Base-by-base conservation (phyloP, 441 rosid genomes). In the Arabidopsis lyrata region DNA sequence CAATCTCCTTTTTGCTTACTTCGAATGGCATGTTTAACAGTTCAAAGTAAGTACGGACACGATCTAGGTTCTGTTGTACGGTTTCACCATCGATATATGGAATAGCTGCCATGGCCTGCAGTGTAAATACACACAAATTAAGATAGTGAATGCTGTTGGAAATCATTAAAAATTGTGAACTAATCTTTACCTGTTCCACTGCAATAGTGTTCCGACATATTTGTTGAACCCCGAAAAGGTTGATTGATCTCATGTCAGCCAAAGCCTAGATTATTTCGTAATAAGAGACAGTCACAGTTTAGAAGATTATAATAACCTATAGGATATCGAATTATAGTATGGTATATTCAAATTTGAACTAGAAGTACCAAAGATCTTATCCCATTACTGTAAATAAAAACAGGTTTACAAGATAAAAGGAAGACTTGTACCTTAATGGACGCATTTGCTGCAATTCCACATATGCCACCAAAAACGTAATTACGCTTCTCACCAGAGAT, bases 161-260 rank as follows among this genome's bases (percentile, higher is more conserved):
- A 24, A 31, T 8, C 6, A 5, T 32, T 70, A 0, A 44, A 44
- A 29, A 38, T 24, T 53, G 38, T 22, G 20, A 47, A 22, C 53
- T 58, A 48, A 69, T 39, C 34, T 70, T 73, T 74, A 93, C 99
- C 95, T 93, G 99, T 75, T 96, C 98, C 79, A 96, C 68, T 32
- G 99, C 98, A 71, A 96, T 93, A 64, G 97, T 81, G 82, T 96
- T 96, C 53, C 97, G 88, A 72, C 98, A 93, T 71, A 93, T 92
- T 80, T 92, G 99, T 77, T 96, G 99, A 78, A 93, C 99, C 74
- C 99, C 98, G n/a, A 96, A 93, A 71, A 96, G 96, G 79, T 93
- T 96, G 80, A 92, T 82, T 22, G 88, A 84, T 66, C 86, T 92
- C 88, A 96, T 81, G 82, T 87, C 91, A 10, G 88, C 93, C 85